phyloP scores from a whole-genome alignment of 768 basidiomycete genomes.

The Panaeolus cyanescens region DNA sequence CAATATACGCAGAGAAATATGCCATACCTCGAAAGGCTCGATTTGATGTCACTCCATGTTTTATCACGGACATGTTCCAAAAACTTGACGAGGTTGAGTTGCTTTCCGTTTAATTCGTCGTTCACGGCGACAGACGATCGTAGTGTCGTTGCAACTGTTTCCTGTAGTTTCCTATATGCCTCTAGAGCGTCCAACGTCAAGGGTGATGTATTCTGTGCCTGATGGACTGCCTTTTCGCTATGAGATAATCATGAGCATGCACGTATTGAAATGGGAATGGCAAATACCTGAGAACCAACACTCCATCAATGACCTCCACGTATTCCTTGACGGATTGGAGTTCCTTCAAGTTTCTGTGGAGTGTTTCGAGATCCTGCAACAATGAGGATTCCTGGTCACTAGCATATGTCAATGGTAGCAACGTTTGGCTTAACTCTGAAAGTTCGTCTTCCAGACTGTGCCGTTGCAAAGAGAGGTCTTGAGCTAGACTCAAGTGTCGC shows the following conservation, averaged over 20 bases:
- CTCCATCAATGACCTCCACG: conserved; percentile 71
- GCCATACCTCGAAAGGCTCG: conserved; percentile 55
- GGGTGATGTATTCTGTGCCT: conserved; percentile 42
- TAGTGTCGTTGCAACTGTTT: conserved; percentile 55
- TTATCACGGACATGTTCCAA: conserved; percentile 62
- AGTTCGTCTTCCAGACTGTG: conserved; percentile 82
- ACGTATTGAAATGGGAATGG: conserved; percentile 3
- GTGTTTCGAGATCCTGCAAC: conserved; percentile 77
- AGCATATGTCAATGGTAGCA: conserved; percentile 58
- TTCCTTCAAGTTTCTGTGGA: conserved; percentile 78
- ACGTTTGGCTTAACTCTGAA: conserved; percentile 60
- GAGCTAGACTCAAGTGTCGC: conserved; percentile 59
- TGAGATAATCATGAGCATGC: conserved; percentile 10
- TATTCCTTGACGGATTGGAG: conserved; percentile 77
- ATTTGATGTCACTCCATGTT: conserved; percentile 81
- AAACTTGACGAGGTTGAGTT: conserved; percentile 63
- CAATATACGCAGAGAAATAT: not conserved
- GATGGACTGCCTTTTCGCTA: conserved; percentile 61
- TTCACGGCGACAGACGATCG: conserved; percentile 46
- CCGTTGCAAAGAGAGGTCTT: conserved; percentile 73
- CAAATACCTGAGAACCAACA: conserved; percentile 69
- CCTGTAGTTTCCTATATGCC: conserved; percentile 61
- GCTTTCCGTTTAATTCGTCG: conserved; percentile 46
- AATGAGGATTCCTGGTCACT: conserved; percentile 59
- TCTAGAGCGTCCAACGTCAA: conserved; percentile 51